phyloP scores from a whole-genome alignment of 2,329 filamentous ascomycete species.

The Botrytis fragariae region DNA sequence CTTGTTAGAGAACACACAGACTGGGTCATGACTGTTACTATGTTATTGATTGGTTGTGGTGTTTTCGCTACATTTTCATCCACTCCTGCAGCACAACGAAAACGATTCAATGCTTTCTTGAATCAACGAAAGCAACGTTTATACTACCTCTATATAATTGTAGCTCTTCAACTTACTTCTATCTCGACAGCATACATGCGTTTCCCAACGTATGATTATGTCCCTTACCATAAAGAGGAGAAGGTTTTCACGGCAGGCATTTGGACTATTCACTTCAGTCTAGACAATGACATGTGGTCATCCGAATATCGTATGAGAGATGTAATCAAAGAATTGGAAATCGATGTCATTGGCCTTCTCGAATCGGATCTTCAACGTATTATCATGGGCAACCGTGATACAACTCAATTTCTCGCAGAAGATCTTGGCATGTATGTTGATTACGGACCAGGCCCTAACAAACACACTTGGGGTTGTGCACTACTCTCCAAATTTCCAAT shows the following conservation, averaged over 20 bases:
- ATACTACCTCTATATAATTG: conserved; percentile 70
- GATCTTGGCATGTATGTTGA: conserved; percentile 99
- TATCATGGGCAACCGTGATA: conserved; percentile 98
- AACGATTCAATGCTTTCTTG: conserved; percentile 39
- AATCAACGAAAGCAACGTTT: conserved; percentile 52
- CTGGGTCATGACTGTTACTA: conserved; percentile 87
- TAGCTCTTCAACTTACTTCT: conserved; percentile 76
- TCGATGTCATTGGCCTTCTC: conserved; percentile 94
- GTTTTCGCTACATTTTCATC: conserved; percentile 67
- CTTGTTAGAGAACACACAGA: conserved; percentile 92
- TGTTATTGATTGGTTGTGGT: conserved; percentile 80
- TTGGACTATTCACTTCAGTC: conserved; percentile 97
- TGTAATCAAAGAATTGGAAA: conserved; percentile 85
- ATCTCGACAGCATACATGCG: conserved; percentile 80
- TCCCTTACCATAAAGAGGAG: conserved; percentile 81
- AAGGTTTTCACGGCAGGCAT: conserved; percentile 91
- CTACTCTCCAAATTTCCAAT: conserved; percentile 97
- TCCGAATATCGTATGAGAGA: conserved; percentile 93
- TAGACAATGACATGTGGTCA: conserved; percentile 99
- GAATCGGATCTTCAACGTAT: conserved; percentile 94
- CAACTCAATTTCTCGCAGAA: conserved; percentile 91
- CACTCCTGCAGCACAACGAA: conserved; percentile 39
- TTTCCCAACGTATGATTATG: conserved; percentile 90
- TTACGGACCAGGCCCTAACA: conserved; percentile 95
- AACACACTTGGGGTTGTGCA: conserved; percentile 95